These are phyloP conservation scores for Aurifilum marmelostoma DNA, from an alignment of 2,329 filamentous ascomycete genomes.

Conservation along the genomic window DNA sequence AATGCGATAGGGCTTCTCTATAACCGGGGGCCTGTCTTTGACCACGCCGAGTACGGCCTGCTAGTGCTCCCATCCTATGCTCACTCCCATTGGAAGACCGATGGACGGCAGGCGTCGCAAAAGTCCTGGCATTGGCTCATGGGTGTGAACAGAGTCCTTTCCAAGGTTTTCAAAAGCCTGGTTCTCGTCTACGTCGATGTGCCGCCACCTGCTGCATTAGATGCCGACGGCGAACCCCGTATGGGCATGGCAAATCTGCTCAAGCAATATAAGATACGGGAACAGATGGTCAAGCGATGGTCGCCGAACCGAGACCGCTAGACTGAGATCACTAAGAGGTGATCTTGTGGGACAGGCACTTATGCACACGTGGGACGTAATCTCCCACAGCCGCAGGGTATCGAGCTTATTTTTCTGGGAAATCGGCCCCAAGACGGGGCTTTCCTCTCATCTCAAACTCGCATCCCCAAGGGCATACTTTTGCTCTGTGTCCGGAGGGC, in stretches of 20 bases:
- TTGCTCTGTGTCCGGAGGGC: too few species aligned
- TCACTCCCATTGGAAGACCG: slow-evolving; percentile 70
- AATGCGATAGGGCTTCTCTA: slow-evolving; percentile 71
- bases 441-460: background rate
- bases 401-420: too few species aligned
- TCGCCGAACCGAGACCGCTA: slow-evolving; percentile 38
- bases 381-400: background rate
- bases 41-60: slow-evolving; percentile 91
- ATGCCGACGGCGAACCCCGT: slow-evolving; percentile 45
- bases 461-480: background rate
- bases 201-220: slow-evolving; percentile 64
- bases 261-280: slow-evolving; percentile 37
- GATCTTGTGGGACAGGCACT: background rate
- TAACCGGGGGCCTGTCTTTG: slow-evolving; percentile 87
- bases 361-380: background rate
- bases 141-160: slow-evolving; percentile 84
- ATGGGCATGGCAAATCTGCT: slow-evolving; percentile 61
- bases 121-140: slow-evolving; percentile 83
- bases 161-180: slow-evolving; percentile 87
- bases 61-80: slow-evolving; percentile 83
- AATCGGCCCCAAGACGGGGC: too few species aligned
- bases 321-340: slow-evolving; percentile 35
- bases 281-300: slow-evolving; percentile 38
- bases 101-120: slow-evolving; percentile 52
- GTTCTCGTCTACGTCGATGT: slow-evolving; percentile 91